These are phyloP conservation scores for Fagus crenata DNA, from an alignment of 306 rosid species.

Conservation along the genomic window DNA sequence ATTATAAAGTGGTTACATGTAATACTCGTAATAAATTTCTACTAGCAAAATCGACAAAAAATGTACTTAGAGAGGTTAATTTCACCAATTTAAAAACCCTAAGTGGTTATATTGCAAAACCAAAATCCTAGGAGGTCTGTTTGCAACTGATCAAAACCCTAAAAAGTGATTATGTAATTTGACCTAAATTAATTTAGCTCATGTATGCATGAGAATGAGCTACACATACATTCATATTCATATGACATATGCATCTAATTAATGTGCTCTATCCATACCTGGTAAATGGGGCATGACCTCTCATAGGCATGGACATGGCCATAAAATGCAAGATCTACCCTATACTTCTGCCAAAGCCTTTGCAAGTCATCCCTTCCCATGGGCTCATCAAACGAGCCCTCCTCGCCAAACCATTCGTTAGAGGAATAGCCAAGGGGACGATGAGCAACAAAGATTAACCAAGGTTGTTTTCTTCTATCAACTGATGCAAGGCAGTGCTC, in stretches of 20 bases:
- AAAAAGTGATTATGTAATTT: too few relatives aligned
- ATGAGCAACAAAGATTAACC: conserved; percentile 90
- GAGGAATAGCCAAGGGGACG: conserved; percentile 89
- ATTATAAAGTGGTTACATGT: too few relatives aligned
- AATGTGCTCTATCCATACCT: conserved; percentile 43
- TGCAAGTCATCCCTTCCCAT: conserved; percentile 94
- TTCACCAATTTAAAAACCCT: too few relatives aligned
- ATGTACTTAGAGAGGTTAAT: too few relatives aligned
- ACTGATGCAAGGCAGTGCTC: conserved; percentile 89
- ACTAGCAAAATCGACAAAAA: too few relatives aligned
- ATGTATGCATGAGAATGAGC: background rate
- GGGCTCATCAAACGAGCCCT: conserved; percentile 79
- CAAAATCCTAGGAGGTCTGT: too few relatives aligned
- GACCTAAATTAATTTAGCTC: too few relatives aligned
- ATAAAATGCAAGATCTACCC: conserved; percentile 79
- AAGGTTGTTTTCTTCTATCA: conserved; percentile 82
- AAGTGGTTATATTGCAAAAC: too few relatives aligned
- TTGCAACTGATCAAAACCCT: too few relatives aligned
- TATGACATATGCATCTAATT: too few relatives aligned
- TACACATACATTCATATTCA: too few relatives aligned
- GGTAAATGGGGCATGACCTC: conserved; percentile 81
- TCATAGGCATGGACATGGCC: conserved; percentile 92
- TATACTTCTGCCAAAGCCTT: conserved; percentile 83
- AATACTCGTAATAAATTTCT: too few relatives aligned
- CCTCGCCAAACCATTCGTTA: conserved; percentile 40